Evolutionary conservation across 352 stramenopile genomes (phyloP).

Genomic region (Phytophthora chlamydospora): DNA sequence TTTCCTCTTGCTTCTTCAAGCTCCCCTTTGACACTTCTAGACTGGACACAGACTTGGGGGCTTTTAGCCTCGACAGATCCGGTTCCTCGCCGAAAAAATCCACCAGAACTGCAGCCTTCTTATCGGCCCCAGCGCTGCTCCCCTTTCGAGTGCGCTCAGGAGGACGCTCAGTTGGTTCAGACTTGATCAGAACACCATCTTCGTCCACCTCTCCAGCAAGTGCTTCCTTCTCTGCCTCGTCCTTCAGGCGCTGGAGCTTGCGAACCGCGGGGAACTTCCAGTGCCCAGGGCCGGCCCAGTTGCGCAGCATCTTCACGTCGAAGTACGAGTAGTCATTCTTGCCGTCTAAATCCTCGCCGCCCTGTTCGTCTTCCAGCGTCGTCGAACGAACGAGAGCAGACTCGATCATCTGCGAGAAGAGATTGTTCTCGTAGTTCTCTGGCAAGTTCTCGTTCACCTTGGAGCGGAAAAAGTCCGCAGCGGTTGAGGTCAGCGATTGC

Average conservation of each 20-base stretch:
- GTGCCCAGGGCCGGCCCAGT: conserved; percentile 77
- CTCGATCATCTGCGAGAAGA: conserved; percentile 79
- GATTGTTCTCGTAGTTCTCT: conserved; percentile 56
- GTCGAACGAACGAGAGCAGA: conserved; percentile 70
- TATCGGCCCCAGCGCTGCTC: conserved; percentile 41
- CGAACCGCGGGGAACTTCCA: conserved; percentile 74
- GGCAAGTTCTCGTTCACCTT: conserved; percentile 49
- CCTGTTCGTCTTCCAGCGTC: conserved; percentile 46
- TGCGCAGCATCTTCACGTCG: conserved; percentile 82
- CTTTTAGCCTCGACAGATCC: conserved; percentile 56
- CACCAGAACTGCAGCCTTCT: conserved; percentile 45
- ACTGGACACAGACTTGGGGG: conserved; percentile 35
- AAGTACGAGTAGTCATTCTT: conserved; percentile 86
- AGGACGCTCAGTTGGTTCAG: conserved; percentile 18
- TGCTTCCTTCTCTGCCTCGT: conserved; percentile 36
- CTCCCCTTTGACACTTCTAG: conserved; percentile 60
- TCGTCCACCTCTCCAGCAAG: conserved; percentile 39
- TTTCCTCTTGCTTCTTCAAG: conserved; percentile 54
- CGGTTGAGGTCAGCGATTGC: conserved; percentile 39
- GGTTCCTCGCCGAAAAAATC: conserved; percentile 65
- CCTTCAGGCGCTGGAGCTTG: conserved; percentile 39
- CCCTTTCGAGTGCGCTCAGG: conserved; percentile 27
- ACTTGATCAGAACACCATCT: conserved; percentile 36
- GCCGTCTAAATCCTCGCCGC: conserved; percentile 42
- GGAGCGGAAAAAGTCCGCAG: conserved; percentile 69